These are phyloP conservation scores for Tuber indicum DNA, from an alignment of 495 filamentous ascomycete species.

Conservation along the genomic window DNA sequence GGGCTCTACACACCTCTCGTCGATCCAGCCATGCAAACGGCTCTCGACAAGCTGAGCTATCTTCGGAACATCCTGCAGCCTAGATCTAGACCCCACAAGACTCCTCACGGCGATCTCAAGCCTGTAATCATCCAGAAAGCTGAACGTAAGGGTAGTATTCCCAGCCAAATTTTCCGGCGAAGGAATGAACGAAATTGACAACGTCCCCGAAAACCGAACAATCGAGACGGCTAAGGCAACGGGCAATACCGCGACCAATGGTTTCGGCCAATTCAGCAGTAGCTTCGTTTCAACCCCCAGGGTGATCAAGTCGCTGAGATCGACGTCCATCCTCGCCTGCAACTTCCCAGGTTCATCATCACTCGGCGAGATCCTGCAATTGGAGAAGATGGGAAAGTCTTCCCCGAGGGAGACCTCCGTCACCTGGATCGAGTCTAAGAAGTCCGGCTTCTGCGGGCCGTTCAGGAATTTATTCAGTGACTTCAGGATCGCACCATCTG, in stretches of 20 bases:
- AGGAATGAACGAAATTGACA: conserved; percentile 87
- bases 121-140: conserved; percentile 90
- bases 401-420: conserved; percentile 91
- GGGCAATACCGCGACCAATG: conserved; percentile 80
- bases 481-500: conserved; percentile 88
- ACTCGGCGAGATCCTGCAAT: conserved; percentile 83
- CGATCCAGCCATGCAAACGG: conserved; percentile 90
- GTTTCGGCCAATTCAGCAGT: conserved; percentile 86
- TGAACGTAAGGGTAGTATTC: conserved; percentile 81
- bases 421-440: conserved; percentile 84
- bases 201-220: conserved; percentile 86
- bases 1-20: conserved; percentile 91
- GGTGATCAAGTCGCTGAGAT: conserved; percentile 90
- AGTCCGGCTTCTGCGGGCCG: conserved; percentile 75
- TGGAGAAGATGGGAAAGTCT: conserved; percentile 98
- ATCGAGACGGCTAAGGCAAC: conserved; percentile 87
- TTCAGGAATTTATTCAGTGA: conserved; percentile 86
- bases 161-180: conserved; percentile 45
- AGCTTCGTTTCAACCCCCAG: conserved; percentile 90
- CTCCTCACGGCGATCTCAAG: conserved; percentile 87
- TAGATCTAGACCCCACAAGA: conserved; percentile 79
- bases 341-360: conserved; percentile 69
- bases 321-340: conserved; percentile 95
- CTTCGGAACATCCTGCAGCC: conserved; percentile 93
- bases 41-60: conserved; percentile 92